Conservation (phyloP, 2,329 filamentous ascomycete species). For the Colletotrichum sp. region DNA sequence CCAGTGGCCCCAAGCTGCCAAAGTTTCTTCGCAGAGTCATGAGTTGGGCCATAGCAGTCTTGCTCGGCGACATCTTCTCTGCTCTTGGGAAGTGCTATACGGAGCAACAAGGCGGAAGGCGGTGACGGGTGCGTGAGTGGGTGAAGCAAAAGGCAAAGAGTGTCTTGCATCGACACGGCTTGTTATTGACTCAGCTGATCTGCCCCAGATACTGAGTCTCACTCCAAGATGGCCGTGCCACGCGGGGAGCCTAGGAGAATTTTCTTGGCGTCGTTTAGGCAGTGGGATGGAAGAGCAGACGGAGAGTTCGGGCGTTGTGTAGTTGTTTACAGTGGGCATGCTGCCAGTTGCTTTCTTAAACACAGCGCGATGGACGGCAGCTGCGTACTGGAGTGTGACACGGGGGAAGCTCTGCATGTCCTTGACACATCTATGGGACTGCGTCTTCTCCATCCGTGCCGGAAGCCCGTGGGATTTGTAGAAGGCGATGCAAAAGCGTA, state of each 20-base stretch:
- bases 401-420: background rate
- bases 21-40: background rate
- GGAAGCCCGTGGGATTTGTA: background rate
- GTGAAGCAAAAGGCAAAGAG: background rate
- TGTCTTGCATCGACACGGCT: background rate
- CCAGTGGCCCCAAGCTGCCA: background rate
- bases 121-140: background rate
- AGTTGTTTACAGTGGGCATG: background rate
- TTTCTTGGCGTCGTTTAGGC: background rate
- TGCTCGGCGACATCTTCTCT: background rate
- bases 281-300: background rate
- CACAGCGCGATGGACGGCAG: background rate
- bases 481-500: background rate
- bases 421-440: background rate
- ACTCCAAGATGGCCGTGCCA: constrained; percentile 38
- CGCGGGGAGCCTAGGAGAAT: constrained; percentile 30
- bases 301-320: background rate
- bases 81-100: background rate
- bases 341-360: background rate
- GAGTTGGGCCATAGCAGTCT: background rate
- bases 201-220: background rate
- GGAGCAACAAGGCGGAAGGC: background rate
- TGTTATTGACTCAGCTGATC: background rate
- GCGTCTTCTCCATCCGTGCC: background rate
- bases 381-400: background rate